Percentiles rank a stretch among this genome's conserved stretches.
Conservation (phyloP, 768 basidiomycete genomes). For the Lactarius hatsudake region DNA sequence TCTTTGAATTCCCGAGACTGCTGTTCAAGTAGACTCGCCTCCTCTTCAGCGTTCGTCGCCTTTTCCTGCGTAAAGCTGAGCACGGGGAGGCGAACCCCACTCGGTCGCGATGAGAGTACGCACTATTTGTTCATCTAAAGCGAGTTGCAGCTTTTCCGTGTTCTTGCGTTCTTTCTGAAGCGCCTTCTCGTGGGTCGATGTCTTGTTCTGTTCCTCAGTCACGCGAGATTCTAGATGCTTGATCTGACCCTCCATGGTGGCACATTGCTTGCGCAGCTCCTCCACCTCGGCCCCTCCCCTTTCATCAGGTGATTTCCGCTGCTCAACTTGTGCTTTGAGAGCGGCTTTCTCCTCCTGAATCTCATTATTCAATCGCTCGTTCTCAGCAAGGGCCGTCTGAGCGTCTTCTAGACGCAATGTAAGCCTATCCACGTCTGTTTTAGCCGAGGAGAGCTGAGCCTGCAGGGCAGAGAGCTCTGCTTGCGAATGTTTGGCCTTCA, state of each 20-base stretch:
- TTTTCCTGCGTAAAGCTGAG: conserved; percentile 27
- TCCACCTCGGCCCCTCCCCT: conserved; percentile 61
- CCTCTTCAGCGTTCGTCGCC: conserved; percentile 29
- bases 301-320: conserved; percentile 66
- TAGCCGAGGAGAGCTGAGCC: conserved; percentile 43
- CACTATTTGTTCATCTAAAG: conserved; percentile 17
- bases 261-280: conserved; percentile 48
- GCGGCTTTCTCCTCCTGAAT: conserved; percentile 53
- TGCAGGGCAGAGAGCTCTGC: conserved; percentile 51
- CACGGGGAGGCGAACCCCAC: neutral
- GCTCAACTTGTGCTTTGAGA: conserved; percentile 60
- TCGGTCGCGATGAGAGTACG: neutral
- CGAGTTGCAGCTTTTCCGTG: conserved; percentile 18
- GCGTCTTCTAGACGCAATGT: conserved; percentile 58
- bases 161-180: conserved; percentile 28
- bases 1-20: conserved; percentile 21
- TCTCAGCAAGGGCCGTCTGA: conserved; percentile 48
- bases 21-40: conserved; percentile 18
- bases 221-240: conserved; percentile 43
- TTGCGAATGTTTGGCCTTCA: conserved; percentile 43
- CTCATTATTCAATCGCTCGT: conserved; percentile 57
- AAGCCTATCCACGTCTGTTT: conserved; percentile 55
- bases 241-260: conserved; percentile 55
- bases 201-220: conserved; percentile 33
- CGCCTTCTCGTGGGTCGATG: conserved; percentile 23